Percentiles rank a stretch among this genome's conserved stretches.
Conservation (phyloP, 2,329 filamentous ascomycete genomes). For the Ceratocystis harringtonii region DNA sequence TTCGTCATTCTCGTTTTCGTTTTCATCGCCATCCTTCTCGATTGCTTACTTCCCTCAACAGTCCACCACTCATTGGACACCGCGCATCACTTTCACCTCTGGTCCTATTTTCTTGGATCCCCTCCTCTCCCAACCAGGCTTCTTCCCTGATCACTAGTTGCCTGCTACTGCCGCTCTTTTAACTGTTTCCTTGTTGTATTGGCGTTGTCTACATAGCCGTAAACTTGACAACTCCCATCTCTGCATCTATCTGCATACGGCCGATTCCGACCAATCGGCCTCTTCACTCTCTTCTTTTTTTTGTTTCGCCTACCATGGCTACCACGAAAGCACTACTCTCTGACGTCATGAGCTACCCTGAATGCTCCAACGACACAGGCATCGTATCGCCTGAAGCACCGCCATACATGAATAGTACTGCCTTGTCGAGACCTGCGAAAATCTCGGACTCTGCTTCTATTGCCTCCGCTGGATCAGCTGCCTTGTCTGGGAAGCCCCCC, state of each 20-base stretch:
- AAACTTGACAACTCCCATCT: background rate
- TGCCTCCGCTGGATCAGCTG: background rate
- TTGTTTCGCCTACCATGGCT: constrained; percentile 5
- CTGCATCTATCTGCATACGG: background rate
- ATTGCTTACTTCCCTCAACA: background rate
- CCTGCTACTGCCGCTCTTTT: too few relatives aligned
- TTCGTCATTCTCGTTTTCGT: background rate
- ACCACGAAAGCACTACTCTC: constrained; percentile 9
- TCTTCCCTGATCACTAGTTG: too few relatives aligned
- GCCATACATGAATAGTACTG: background rate
- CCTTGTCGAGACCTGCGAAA: constrained; percentile 1
- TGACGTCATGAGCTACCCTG: constrained; percentile 7
- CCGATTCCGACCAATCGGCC: background rate
- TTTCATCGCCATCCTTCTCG: background rate
- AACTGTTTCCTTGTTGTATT: too few relatives aligned
- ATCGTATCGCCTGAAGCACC: background rate
- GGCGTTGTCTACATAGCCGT: too few relatives aligned
- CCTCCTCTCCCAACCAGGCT: too few relatives aligned
- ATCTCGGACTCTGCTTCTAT: background rate
- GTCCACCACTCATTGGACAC: background rate
- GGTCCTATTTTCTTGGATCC: too few relatives aligned
- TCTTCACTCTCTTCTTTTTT: background rate
- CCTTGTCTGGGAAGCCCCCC: background rate
- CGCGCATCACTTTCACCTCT: background rate
- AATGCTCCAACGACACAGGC: background rate